Percentiles rank a stretch among this genome's conserved stretches.
These are phyloP conservation scores for Dactylellina cionopaga DNA, from an alignment of 2,329 filamentous ascomycete genomes.

Conservation along the genomic window DNA sequence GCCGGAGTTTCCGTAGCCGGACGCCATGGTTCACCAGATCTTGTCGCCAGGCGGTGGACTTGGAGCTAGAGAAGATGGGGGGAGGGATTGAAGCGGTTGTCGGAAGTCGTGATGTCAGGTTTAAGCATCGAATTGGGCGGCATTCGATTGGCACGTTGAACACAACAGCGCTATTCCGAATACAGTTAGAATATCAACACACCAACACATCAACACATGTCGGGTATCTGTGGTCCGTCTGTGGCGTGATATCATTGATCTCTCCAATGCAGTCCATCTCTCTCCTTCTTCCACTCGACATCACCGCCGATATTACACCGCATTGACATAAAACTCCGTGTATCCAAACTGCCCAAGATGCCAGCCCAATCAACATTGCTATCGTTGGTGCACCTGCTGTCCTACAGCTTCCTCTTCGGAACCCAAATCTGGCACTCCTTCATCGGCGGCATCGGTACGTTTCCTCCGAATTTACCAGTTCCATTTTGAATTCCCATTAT, in stretches of 20 bases:
- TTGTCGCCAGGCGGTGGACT: conserved; percentile 46
- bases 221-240: background rate
- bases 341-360: conserved; percentile 50
- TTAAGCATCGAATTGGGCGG: conserved; percentile 1
- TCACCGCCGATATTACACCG: background rate
- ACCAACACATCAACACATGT: conserved; percentile 5
- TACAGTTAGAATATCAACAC: too few species aligned
- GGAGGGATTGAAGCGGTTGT: background rate
- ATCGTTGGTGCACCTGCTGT: conserved; percentile 49
- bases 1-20: conserved; percentile 82
- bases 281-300: background rate
- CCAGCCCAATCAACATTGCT: conserved; percentile 53
- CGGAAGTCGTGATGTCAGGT: conserved; percentile 38
- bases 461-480: background rate
- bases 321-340: background rate
- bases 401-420: conserved; percentile 85
- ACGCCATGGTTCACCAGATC: conserved; percentile 71
- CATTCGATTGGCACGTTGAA: conserved; percentile 10
- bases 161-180: background rate
- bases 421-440: conserved; percentile 90
- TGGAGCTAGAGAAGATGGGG: too few species aligned
- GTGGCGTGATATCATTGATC: conserved; percentile 9
- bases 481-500: background rate
- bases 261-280: background rate
- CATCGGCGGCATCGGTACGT: conserved; percentile 63